Base-by-base conservation (phyloP, 164 flowering plant genomes). In the Chloranthus sessilifolius region DNA sequence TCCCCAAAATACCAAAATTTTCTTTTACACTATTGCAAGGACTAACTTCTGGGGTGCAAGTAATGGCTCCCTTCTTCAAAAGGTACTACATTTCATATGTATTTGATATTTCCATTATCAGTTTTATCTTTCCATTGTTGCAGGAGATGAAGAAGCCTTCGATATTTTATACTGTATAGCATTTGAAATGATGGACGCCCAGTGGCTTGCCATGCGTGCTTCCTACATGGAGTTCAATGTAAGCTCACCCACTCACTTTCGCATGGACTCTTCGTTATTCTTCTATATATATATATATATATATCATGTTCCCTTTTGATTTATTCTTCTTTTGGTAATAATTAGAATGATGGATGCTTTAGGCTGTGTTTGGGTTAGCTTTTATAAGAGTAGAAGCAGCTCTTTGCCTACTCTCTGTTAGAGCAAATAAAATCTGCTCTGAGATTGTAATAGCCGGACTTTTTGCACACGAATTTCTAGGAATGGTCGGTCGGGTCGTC, bases 151-250 rank as follows among this genome's bases (percentile, higher is more conserved):
- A 69, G 71, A 74, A 36, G 97, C 97, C 14, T 94, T 94, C 40
- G 96, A 89, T 59, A 75, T 78, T 15, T 56, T 85, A 40, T 85
- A 80, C 57, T 92, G 99, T 58, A 69, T 84, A 56, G 88, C 99
- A 41, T 92, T 79, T 58, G 83, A 82, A 63, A 58, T 92, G 79
- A 79, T 92, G 95, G 99, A 92, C 54, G 95, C 95, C 5, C 99
- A 84, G 55, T 92, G 99, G 99, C 97, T 92, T 26, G 99, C 97
- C 0, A 84, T 78, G 84, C 82, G 64, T 35, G 99, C 99, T 64
- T 92, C 99, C 11, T 92, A 92, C 57, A 92, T 92, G 99, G 84
- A 94, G 55, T 94, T 94, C 47, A 94, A 94, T 53, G 99, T 94
- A 82, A 43, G 15, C 47, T 34, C 41, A 52, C 62, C 52, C 56